Evolutionary conservation across 805 yeast species (phyloP).

Genomic region (Candida jianshihensis): DNA sequence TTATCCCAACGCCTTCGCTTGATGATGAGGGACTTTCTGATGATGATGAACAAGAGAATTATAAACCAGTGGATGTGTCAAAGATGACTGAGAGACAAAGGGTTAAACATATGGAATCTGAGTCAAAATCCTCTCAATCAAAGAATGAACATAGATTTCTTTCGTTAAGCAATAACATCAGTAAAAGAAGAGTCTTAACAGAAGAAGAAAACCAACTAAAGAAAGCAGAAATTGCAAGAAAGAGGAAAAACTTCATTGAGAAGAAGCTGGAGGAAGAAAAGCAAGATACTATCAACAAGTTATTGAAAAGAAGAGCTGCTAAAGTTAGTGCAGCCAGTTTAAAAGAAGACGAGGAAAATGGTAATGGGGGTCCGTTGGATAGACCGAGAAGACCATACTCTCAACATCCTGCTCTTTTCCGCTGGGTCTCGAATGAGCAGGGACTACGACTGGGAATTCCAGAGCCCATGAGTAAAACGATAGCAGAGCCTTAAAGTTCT

Average conservation of each 20-base stretch:
- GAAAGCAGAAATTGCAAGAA: conserved; percentile 82
- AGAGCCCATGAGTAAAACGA: conserved; percentile 7
- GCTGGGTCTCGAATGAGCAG: conserved; percentile 16
- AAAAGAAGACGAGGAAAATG: conserved; percentile 16
- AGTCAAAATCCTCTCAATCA: not conserved
- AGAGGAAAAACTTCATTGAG: conserved; percentile 78
- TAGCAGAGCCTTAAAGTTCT: too few relatives aligned
- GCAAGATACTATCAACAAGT: conserved; percentile 80
- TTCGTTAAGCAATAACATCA: conserved; percentile 15
- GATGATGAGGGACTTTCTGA: conserved; percentile 19
- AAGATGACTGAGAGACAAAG: conserved; percentile 25
- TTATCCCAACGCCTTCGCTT: conserved; percentile 19
- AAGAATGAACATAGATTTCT: conserved; percentile 12
- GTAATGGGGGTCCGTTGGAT: conserved; percentile 4
- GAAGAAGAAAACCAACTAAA: conserved; percentile 80
- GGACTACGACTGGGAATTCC: conserved; percentile 14
- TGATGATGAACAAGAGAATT: conserved; percentile 13
- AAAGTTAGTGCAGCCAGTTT: conserved; percentile 29
- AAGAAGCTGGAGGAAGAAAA: conserved; percentile 88
- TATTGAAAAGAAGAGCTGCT: conserved; percentile 77
- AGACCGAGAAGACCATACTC: conserved; percentile 19
- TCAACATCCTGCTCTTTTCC: conserved; percentile 18
- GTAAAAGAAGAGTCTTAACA: conserved; percentile 51
- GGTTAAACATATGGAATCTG: conserved; percentile 8
- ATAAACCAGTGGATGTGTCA: conserved; percentile 13